phyloP scores from a whole-genome alignment of 176 grass and related monocot genomes.

The Triticum dicoccoides region DNA sequence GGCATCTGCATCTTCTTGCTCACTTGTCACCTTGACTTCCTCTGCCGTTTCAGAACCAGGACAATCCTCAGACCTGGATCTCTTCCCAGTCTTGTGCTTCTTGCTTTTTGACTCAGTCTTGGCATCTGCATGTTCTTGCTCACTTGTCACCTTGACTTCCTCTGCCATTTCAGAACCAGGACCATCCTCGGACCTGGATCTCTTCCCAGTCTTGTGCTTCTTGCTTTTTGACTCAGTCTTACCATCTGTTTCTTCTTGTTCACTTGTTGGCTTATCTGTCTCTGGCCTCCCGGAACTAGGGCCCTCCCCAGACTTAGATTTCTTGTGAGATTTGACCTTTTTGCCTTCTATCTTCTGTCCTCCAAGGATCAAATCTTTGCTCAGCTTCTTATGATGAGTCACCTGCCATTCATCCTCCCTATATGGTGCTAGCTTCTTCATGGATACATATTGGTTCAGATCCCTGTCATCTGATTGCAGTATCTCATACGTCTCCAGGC shows the following conservation, averaged over 20 bases:
- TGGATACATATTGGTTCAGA: constrained; percentile 89
- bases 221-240: constrained; percentile 16
- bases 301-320: constrained; percentile 24
- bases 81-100: constrained; percentile 42
- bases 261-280: constrained; percentile 24
- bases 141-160: constrained; percentile 28
- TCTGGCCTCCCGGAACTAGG: constrained; percentile 39
- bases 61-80: constrained; percentile 27
- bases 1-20: constrained; percentile 26
- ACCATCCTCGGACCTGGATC: constrained; percentile 28
- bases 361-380: constrained; percentile 68
- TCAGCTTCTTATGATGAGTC: constrained; percentile 64
- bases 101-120: constrained; percentile 16
- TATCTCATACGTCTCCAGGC: constrained; percentile 57
- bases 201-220: constrained; percentile 41
- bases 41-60: constrained; percentile 39
- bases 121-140: constrained; percentile 33
- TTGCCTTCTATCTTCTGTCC: constrained; percentile 49
- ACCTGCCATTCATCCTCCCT: constrained; percentile 80
- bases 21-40: constrained; percentile 28
- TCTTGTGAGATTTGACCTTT: constrained; percentile 50
- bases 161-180: constrained; percentile 39
- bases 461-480: constrained; percentile 61
- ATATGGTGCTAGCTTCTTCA: constrained; percentile 93
- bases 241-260: constrained; percentile 34